Percentiles rank a stretch among this genome's conserved stretches.
These are phyloP conservation scores for Cymbidium sinense DNA, from an alignment of 106 monocot genomes.

Conservation along the genomic window DNA sequence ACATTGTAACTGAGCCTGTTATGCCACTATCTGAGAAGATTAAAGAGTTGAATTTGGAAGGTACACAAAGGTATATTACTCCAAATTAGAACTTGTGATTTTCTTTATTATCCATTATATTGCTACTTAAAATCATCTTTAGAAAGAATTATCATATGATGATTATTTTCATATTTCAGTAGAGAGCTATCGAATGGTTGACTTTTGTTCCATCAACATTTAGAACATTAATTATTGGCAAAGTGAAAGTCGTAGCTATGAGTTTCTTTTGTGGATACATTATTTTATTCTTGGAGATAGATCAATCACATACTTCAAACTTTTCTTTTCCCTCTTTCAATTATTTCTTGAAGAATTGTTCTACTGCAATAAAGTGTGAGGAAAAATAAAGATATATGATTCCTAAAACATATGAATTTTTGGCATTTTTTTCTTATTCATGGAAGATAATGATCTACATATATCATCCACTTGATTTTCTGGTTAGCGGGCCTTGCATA, in stretches of 20 bases:
- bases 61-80: slow-evolving; percentile 77
- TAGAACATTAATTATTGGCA: not conserved
- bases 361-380: not conserved
- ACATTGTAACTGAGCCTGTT: slow-evolving; percentile 94
- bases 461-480: not conserved
- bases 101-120: not conserved
- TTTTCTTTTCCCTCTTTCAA: not conserved
- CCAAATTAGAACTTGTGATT: not conserved
- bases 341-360: not conserved
- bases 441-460: not conserved
- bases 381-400: not conserved
- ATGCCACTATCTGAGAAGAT: slow-evolving; percentile 95
- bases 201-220: not conserved
- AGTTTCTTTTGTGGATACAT: not conserved
- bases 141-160: not conserved
- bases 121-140: not conserved
- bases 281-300: not conserved
- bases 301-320: not conserved
- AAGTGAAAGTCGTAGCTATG: not conserved
- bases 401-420: not conserved
- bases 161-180: not conserved
- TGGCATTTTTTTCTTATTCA: not conserved
- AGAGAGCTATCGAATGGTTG: not conserved
- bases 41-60: slow-evolving; percentile 76
- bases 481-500: not conserved